Conservation (phyloP, 2,329 filamentous ascomycete species). For the Ophiostoma ulmi region DNA sequence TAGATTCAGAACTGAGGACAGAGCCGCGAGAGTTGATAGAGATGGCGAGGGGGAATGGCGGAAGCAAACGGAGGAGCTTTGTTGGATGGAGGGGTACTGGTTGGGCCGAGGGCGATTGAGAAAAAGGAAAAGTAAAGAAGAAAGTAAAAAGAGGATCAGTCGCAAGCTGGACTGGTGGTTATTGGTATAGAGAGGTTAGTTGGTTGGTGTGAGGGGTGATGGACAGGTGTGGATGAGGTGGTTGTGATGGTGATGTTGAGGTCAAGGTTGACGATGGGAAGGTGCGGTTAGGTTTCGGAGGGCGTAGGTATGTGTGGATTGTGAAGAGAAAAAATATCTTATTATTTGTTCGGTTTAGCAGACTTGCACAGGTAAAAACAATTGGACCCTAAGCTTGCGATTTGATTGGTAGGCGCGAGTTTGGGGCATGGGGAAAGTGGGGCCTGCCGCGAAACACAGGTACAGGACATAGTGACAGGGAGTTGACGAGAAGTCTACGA, state of each 20-base stretch:
- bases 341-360: constrained; percentile 2
- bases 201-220: not conserved
- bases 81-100: not conserved
- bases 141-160: not conserved
- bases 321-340: constrained; percentile 17
- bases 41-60: not conserved
- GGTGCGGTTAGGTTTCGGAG: not conserved
- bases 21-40: not conserved
- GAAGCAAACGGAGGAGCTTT: not conserved
- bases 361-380: constrained; percentile 14
- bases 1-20: not conserved
- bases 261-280: not conserved
- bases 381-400: not conserved
- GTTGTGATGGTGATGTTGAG: constrained; percentile 6
- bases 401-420: constrained; percentile 7
- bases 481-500: not conserved
- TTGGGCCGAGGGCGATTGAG: constrained; percentile 2
- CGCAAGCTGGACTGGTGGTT: not conserved
- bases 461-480: not conserved
- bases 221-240: not conserved
- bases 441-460: not conserved
- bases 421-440: constrained; percentile 12
- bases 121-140: not conserved
- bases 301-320: not conserved
- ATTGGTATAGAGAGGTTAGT: not conserved